A percentile compares a stretch with the other conserved stretches of the same genome.
Conservation (phyloP, 2,329 filamentous ascomycete species). For the Talaromyces sp. region DNA sequence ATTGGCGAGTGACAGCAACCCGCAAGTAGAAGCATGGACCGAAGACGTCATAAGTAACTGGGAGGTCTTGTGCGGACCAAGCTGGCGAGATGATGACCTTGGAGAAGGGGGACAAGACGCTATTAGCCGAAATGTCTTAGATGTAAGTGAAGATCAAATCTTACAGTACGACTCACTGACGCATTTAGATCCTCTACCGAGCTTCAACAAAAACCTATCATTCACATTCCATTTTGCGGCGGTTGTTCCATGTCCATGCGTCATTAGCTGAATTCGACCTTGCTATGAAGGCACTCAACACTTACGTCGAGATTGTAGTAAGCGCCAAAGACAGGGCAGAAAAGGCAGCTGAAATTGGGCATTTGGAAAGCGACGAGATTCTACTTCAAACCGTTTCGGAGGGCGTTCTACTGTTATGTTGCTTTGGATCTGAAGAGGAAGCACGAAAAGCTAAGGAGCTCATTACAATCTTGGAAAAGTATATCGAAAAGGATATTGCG, state of each 20-base stretch:
- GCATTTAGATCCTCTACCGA: slow-evolving; percentile 71
- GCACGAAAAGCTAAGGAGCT: slow-evolving; percentile 76
- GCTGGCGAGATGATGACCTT: slow-evolving; percentile 77
- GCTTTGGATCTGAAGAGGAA: slow-evolving; percentile 70
- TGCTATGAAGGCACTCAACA: slow-evolving; percentile 85
- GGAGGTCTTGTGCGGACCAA: slow-evolving; percentile 72
- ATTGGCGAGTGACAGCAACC: slow-evolving; percentile 72
- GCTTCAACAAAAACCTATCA: slow-evolving; percentile 93
- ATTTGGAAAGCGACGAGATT: slow-evolving; percentile 74
- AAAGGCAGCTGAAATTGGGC: slow-evolving; percentile 61
- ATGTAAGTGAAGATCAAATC: slow-evolving; percentile 41
- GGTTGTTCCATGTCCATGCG: slow-evolving; percentile 83
- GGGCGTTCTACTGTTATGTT: slow-evolving; percentile 75
- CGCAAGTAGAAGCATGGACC: slow-evolving; percentile 78
- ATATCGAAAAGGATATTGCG: slow-evolving; percentile 62
- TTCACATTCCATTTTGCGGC: slow-evolving; percentile 80
- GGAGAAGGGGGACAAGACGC: slow-evolving; percentile 75
- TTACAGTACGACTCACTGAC: slow-evolving; percentile 11
- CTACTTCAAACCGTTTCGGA: slow-evolving; percentile 76
- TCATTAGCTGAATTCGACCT: slow-evolving; percentile 88
- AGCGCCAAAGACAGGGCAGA: slow-evolving; percentile 79
- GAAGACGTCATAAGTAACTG: slow-evolving; percentile 80
- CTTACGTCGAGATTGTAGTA: slow-evolving; percentile 83
- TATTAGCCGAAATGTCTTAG: slow-evolving; percentile 72
- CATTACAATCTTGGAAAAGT: slow-evolving; percentile 67